A percentile compares a stretch with the other conserved stretches of the same genome.
These are phyloP conservation scores for Arthrocladium fulminans DNA, from an alignment of 2,329 filamentous ascomycete species.

Conservation along the genomic window DNA sequence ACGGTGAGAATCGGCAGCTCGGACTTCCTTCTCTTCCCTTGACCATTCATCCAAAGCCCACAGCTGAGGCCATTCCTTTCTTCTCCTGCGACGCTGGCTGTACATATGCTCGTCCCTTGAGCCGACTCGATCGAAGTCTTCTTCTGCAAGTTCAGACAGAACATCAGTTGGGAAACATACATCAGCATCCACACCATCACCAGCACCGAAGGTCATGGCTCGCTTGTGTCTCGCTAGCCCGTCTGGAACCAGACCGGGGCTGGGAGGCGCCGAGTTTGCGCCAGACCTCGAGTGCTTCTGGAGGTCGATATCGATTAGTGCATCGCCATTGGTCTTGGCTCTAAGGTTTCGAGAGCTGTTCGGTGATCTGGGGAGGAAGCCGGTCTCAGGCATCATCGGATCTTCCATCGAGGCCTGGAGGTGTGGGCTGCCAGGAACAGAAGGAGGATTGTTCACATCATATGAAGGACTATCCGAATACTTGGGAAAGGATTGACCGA, in stretches of 20 bases:
- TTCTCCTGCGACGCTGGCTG: slow-evolving; percentile 44
- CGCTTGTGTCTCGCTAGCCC: slow-evolving; percentile 34
- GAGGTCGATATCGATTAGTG: slow-evolving; percentile 38
- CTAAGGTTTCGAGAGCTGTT: slow-evolving; percentile 28
- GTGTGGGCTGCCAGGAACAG: slow-evolving; percentile 50
- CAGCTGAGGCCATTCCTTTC: slow-evolving; percentile 77
- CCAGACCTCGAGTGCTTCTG: slow-evolving; percentile 14
- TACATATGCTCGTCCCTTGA: slow-evolving; percentile 35
- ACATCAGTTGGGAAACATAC: slow-evolving; percentile 81
- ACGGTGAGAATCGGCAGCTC: slow-evolving; percentile 64
- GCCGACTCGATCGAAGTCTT: slow-evolving; percentile 51
- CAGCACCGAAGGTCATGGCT: slow-evolving; percentile 50
- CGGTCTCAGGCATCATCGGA: slow-evolving; percentile 37
- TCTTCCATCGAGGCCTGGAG: slow-evolving; percentile 49
- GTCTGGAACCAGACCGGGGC: slow-evolving; percentile 30
- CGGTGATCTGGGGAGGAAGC: slow-evolving; percentile 31
- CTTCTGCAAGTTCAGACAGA: slow-evolving; percentile 72
- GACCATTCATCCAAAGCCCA: slow-evolving; percentile 81
- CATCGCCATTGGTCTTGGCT: slow-evolving; percentile 28
- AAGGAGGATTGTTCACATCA: slow-evolving; percentile 59
- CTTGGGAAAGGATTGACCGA: slow-evolving; percentile 16
- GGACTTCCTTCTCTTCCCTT: slow-evolving; percentile 76
- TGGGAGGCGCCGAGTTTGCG: slow-evolving; percentile 31
- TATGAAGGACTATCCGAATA: slow-evolving; percentile 32
- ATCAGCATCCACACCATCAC: slow-evolving; percentile 85